Evolutionary conservation across 75 land plant species (phyloP).

Genomic region (Chamaecyparis obtusa): DNA sequence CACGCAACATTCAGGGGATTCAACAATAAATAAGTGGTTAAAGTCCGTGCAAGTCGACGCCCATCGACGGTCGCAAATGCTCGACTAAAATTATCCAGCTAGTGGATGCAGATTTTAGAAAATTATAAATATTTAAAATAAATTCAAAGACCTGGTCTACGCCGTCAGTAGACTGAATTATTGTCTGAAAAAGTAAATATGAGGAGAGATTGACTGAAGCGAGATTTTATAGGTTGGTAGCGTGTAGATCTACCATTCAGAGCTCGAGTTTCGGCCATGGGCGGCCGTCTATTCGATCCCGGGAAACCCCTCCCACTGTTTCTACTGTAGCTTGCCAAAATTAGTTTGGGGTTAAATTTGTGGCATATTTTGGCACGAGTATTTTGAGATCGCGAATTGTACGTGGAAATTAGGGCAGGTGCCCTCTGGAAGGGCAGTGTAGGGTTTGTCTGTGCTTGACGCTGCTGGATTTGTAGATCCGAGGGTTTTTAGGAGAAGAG

Average conservation of each 20-base stretch:
- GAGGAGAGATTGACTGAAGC: background rate
- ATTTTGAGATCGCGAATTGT: background rate
- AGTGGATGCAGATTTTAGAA: background rate
- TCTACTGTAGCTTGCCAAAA: background rate
- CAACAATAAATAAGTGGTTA: background rate
- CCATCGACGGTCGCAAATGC: background rate
- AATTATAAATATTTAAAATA: too few relatives aligned
- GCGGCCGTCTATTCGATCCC: background rate
- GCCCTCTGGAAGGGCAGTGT: background rate
- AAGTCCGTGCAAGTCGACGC: background rate
- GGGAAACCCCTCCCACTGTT: background rate
- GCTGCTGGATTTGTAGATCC: constrained; percentile 6
- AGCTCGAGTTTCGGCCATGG: background rate
- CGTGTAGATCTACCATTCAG: background rate
- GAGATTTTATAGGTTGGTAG: background rate
- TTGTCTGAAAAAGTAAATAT: too few relatives aligned
- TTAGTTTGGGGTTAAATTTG: background rate
- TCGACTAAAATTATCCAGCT: background rate
- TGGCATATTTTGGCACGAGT: background rate
- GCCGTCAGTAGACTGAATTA: background rate
- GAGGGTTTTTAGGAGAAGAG: background rate
- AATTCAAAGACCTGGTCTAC: background rate
- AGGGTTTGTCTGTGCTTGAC: background rate
- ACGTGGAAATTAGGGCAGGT: background rate
- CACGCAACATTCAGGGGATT: background rate